Percentiles rank a stretch among this genome's conserved stretches.
Conservation (phyloP, 1,139 yeast genomes). For the Yamadazyma aaseri region DNA sequence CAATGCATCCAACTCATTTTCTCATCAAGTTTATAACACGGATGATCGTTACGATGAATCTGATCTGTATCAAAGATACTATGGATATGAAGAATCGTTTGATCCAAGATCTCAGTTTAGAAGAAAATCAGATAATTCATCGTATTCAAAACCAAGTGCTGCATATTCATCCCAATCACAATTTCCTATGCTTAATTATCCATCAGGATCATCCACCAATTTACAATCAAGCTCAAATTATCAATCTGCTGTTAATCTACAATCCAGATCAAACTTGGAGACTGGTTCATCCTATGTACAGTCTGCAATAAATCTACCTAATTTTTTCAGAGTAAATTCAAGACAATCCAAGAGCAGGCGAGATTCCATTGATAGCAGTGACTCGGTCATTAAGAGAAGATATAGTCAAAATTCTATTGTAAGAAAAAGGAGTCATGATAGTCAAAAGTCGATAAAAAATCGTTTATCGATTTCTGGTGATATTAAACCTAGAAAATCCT, state of each 20-base stretch:
- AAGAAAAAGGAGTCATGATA: neutral
- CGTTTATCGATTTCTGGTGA: constrained; percentile 6
- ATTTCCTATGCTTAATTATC: neutral
- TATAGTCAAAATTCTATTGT: neutral
- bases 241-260: neutral
- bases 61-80: neutral
- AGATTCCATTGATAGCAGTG: constrained; percentile 5
- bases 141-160: constrained; percentile 3
- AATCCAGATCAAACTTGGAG: neutral
- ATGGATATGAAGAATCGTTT: constrained; percentile 2
- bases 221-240: neutral
- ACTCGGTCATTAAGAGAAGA: constrained; percentile 5
- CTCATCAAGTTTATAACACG: neutral
- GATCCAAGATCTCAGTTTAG: constrained; percentile 2
- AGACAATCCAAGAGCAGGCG: neutral
- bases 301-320: neutral
- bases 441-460: constrained; percentile 1
- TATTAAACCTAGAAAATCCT: neutral
- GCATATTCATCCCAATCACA: constrained; percentile 1
- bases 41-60: neutral
- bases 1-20: neutral
- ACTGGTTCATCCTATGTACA: neutral
- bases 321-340: neutral
- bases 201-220: neutral
- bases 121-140: constrained; percentile 2